Evolutionary conservation across 495 filamentous ascomycete species (phyloP), one percentile per base, ranked within the genome.

Genomic region (Aspergillus carlsbadensis): DNA sequence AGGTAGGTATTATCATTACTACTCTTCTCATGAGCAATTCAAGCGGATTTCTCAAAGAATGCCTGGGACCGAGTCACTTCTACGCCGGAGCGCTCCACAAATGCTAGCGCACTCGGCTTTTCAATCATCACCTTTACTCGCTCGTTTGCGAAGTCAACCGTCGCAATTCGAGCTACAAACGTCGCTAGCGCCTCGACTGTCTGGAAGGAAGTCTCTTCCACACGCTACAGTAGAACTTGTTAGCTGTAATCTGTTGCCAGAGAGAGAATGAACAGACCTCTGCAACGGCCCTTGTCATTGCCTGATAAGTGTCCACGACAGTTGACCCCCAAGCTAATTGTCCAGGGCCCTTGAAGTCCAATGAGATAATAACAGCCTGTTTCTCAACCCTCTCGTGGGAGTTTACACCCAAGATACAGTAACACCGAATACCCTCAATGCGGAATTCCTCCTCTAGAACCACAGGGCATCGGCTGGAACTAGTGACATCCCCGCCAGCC

Each of bases 151-250:
- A 78, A 83, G 22, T 78, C 72, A 42, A 82, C 69, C 14, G 79
- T 81, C 45, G 72, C 76, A 58, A 77, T 80, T 39, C 71, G 76
- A 26, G 79, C 80, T 43, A 85, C 65, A 11, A 74, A 75, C 10
- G 79, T 81, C 10, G 81, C 81, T 50, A 84, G 62, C 1, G 81
- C 76, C 62, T 85, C 82, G 2, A 85, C 78, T 4, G 79, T 83
- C 58, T 80, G 74, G 67, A 82, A 85, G 2, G 71, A 63, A 14
- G 79, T 82, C 22, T 65, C 64, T 42, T 85, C 81, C 29, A 85
- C 78, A 56, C 75, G 69, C 69, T 83, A 48, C 52, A 40, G 17
- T 26, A 33, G 40, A 41, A n/a, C n/a, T n/a, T n/a, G 47, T 22
- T 33, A 60, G 11, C 48, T 58, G 6, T 8, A 29, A 29, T 51